These are phyloP conservation scores for Hypsizygus ulmarius DNA, from an alignment of 1,284 basidiomycete genomes.

Conservation along the genomic window DNA sequence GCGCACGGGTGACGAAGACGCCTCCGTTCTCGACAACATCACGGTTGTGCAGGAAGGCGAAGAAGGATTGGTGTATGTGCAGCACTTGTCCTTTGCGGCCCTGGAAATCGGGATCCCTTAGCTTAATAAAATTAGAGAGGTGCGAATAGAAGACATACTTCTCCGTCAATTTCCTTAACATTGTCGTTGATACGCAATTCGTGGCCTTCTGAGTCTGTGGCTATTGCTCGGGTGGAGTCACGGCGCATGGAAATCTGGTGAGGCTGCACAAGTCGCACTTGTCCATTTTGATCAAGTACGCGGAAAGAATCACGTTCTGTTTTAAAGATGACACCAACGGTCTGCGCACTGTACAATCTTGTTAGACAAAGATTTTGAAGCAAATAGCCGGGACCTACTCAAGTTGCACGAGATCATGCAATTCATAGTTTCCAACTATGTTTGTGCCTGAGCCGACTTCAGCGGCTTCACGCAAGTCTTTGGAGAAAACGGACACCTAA, in stretches of 20 bases:
- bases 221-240: constrained; percentile 82
- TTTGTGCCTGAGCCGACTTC: constrained; percentile 92
- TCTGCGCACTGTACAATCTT: constrained; percentile 63
- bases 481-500: constrained; percentile 93
- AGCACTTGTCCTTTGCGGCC: constrained; percentile 90
- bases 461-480: constrained; percentile 95
- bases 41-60: constrained; percentile 92
- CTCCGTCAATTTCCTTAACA: constrained; percentile 91
- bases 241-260: constrained; percentile 93
- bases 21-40: constrained; percentile 91
- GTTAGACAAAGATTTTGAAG: constrained; percentile 6
- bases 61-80: constrained; percentile 94
- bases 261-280: constrained; percentile 86
- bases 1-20: constrained; percentile 87
- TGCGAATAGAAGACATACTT: constrained; percentile 48
- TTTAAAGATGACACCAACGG: constrained; percentile 96
- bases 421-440: constrained; percentile 88
- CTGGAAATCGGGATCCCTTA: constrained; percentile 33
- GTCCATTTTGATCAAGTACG: constrained; percentile 92
- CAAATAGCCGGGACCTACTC: constrained; percentile 58
- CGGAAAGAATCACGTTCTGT: constrained; percentile 95
- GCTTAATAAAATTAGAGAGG: constrained; percentile 1
- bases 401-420: constrained; percentile 95
- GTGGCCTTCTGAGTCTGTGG: constrained; percentile 87
- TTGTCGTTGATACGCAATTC: constrained; percentile 84